Evolutionary conservation across 2,329 filamentous ascomycete species (phyloP).

Genomic region (Colletotrichum sojae): DNA sequence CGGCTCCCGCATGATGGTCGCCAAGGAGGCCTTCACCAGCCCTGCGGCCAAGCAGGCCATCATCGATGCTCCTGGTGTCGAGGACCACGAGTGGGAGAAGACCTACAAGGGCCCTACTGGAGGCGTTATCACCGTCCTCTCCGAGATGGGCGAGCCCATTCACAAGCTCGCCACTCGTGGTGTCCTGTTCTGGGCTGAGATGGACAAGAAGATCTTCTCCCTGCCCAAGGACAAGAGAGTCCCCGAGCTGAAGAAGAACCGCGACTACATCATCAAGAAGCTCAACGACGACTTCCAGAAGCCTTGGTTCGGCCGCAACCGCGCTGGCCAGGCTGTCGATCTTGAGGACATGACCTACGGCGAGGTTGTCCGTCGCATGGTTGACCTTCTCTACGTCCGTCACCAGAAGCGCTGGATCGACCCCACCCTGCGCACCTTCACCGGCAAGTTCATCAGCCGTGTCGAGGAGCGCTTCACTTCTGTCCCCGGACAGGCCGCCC

Average conservation of each 20-base stretch:
- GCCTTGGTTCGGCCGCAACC: conserved; percentile 94
- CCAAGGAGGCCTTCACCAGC: conserved; percentile 92
- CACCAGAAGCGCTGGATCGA: conserved; percentile 95
- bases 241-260: conserved; percentile 88
- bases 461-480: conserved; percentile 95
- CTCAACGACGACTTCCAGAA: conserved; percentile 97
- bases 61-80: conserved; percentile 85
- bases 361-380: conserved; percentile 88
- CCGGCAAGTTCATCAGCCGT: conserved; percentile 95
- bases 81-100: conserved; percentile 89
- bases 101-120: conserved; percentile 93
- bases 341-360: conserved; percentile 97
- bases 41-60: conserved; percentile 91
- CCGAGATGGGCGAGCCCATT: conserved; percentile 99
- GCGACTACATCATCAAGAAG: conserved; percentile 93
- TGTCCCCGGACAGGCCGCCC: conserved; percentile 78
- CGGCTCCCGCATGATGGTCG: conserved; percentile 94
- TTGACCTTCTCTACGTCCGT: conserved; percentile 92
- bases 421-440: conserved; percentile 83
- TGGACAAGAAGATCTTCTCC: conserved; percentile 98
- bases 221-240: conserved; percentile 95
- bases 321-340: conserved; percentile 84
- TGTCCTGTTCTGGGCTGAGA: conserved; percentile 97
- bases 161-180: conserved; percentile 98
- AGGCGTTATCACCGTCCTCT: conserved; percentile 95